Percentiles rank a stretch among this genome's conserved stretches.
Conservation (phyloP, 352 stramenopile species). For the Stramenopiles sp. region DNA sequence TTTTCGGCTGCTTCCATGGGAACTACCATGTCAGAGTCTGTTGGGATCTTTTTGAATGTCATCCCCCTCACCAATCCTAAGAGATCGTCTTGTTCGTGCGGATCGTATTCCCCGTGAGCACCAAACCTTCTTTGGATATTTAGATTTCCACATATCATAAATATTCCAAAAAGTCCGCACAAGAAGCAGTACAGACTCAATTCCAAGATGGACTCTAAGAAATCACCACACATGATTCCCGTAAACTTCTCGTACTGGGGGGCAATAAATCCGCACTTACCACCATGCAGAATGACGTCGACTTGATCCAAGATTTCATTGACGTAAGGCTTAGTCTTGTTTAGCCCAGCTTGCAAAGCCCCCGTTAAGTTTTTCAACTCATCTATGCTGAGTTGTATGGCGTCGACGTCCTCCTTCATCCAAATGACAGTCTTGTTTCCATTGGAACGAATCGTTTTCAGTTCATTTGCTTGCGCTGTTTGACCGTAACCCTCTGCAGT, state of each 20-base stretch:
- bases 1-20: not conserved
- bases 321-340: not conserved
- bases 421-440: not conserved
- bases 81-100: not conserved
- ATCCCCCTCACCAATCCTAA: not conserved
- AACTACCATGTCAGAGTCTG: not conserved
- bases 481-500: not conserved
- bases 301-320: not conserved
- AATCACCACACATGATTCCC: not conserved
- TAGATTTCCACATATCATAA: constrained; percentile 1
- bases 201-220: not conserved
- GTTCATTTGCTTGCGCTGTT: not conserved
- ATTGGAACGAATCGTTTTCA: not conserved
- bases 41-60: constrained; percentile 10
- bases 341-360: not conserved
- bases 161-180: not conserved
- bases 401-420: not conserved
- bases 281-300: not conserved
- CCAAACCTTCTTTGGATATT: not conserved
- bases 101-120: not conserved
- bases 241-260: not conserved
- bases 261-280: not conserved
- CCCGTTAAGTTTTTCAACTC: not conserved
- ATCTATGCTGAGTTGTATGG: not conserved
- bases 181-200: constrained; percentile 5